Evolutionary conservation across 2,329 filamentous ascomycete genomes (phyloP).

Genomic region (Elsinoe perseae): DNA sequence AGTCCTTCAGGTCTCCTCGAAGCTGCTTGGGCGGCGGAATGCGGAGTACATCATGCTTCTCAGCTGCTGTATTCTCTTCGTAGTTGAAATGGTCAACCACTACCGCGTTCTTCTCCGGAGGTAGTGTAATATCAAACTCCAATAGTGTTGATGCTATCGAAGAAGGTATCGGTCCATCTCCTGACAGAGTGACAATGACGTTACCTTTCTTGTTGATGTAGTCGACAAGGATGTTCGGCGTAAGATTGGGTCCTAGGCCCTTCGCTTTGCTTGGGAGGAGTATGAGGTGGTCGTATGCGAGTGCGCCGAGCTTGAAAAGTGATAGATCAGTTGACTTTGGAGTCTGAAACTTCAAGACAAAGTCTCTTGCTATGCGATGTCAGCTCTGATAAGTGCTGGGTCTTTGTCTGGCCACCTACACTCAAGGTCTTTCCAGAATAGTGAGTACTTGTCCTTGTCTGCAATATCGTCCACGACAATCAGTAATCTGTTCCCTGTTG

Average conservation of each 20-base stretch:
- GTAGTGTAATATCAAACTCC: slow-evolving; percentile 84
- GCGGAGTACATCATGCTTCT: slow-evolving; percentile 82
- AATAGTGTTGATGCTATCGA: slow-evolving; percentile 70
- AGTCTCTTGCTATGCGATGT: slow-evolving; percentile 62
- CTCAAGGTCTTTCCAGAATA: slow-evolving; percentile 66
- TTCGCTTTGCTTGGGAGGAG: slow-evolving; percentile 86
- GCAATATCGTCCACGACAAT: slow-evolving; percentile 76
- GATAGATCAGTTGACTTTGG: slow-evolving; percentile 70
- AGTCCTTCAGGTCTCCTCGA: slow-evolving; percentile 64
- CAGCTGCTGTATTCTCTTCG: slow-evolving; percentile 65
- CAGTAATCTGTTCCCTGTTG: slow-evolving; percentile 69
- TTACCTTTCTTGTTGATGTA: slow-evolving; percentile 91
- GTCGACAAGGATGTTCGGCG: slow-evolving; percentile 76
- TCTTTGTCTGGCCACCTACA: slow-evolving; percentile 41
- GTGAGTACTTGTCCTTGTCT: slow-evolving; percentile 75
- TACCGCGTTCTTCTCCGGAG: slow-evolving; percentile 72
- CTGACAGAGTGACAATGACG: slow-evolving; percentile 76
- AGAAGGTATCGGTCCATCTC: slow-evolving; percentile 59
- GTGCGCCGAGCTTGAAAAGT: slow-evolving; percentile 79
- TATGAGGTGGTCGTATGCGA: slow-evolving; percentile 82
- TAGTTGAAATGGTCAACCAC: slow-evolving; percentile 96
- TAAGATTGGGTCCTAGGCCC: slow-evolving; percentile 82
- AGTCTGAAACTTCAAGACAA: slow-evolving; percentile 69
- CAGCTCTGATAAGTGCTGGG: neutral
- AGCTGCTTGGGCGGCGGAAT: slow-evolving; percentile 59